phyloP scores from a whole-genome alignment of 2,329 filamentous ascomycete genomes.

The Rhynchosporium secalis region DNA sequence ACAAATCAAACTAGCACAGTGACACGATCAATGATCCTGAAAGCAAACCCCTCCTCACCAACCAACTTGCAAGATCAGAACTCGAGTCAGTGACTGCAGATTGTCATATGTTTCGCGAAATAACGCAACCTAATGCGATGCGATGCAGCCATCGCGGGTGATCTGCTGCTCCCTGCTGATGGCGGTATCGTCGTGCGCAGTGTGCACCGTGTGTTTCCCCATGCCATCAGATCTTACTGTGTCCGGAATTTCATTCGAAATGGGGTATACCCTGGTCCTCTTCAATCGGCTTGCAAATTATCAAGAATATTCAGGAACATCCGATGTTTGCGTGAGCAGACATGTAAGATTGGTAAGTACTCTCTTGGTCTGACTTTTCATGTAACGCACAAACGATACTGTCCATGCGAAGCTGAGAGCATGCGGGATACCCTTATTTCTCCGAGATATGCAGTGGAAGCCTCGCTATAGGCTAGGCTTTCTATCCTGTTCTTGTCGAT shows the following conservation, averaged over 20 bases:
- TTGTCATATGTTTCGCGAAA: neutral
- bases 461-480: neutral
- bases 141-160: neutral
- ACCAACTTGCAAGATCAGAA: neutral
- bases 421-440: neutral
- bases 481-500: neutral
- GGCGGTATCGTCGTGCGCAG: neutral
- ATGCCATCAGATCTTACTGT: too few relatives aligned
- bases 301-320: slow-evolving; percentile 9
- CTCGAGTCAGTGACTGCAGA: slow-evolving; percentile 6
- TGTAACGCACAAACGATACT: slow-evolving; percentile 10
- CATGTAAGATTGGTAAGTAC: neutral
- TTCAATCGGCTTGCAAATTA: neutral
- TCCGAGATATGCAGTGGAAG: neutral
- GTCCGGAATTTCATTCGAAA: too few relatives aligned
- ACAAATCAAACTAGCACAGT: neutral
- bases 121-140: neutral
- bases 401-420: neutral
- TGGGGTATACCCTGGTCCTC: neutral
- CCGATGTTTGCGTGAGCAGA: slow-evolving; percentile 3
- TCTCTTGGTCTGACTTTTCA: neutral
- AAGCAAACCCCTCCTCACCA: slow-evolving; percentile 1
- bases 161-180: neutral
- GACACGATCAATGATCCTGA: neutral
- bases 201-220: neutral